These are phyloP conservation scores for Sarocladium kiliense DNA, from an alignment of 2,329 filamentous ascomycete species.

Conservation along the genomic window DNA sequence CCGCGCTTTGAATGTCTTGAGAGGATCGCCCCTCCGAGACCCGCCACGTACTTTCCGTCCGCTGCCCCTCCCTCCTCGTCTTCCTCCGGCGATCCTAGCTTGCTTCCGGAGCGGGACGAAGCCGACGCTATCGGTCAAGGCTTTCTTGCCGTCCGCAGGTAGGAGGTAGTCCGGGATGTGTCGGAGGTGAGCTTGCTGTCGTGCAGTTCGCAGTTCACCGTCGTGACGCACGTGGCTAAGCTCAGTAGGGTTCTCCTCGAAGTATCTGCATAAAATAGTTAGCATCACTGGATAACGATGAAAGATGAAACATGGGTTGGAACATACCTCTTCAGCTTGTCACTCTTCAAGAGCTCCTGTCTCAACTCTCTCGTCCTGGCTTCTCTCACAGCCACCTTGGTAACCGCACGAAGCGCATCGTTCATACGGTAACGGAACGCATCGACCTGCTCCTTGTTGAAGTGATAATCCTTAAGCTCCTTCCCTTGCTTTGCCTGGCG, in stretches of 20 bases:
- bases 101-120: conserved; percentile 65
- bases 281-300: neutral
- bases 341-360: conserved; percentile 85
- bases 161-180: conserved; percentile 93
- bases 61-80: conserved; percentile 42
- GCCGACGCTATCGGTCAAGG: conserved; percentile 62
- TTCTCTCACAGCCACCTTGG: conserved; percentile 82
- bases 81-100: conserved; percentile 20
- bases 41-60: conserved; percentile 39
- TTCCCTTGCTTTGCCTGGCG: conserved; percentile 74
- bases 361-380: conserved; percentile 82
- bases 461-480: conserved; percentile 83
- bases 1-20: conserved; percentile 79
- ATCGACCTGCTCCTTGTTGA: conserved; percentile 91
- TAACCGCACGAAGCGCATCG: conserved; percentile 86
- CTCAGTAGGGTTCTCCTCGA: conserved; percentile 93
- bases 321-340: conserved; percentile 72
- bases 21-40: conserved; percentile 70
- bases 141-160: conserved; percentile 70
- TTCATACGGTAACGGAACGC: conserved; percentile 93
- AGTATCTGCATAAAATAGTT: conserved; percentile 49
- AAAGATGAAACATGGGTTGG: neutral
- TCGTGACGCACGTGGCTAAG: conserved; percentile 85
- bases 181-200: conserved; percentile 83
- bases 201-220: conserved; percentile 74